Evolutionary conservation across 2,329 filamentous ascomycete species (phyloP), one percentile per base, ranked within the genome.

Genomic region (Chalaropsis thielavioides): DNA sequence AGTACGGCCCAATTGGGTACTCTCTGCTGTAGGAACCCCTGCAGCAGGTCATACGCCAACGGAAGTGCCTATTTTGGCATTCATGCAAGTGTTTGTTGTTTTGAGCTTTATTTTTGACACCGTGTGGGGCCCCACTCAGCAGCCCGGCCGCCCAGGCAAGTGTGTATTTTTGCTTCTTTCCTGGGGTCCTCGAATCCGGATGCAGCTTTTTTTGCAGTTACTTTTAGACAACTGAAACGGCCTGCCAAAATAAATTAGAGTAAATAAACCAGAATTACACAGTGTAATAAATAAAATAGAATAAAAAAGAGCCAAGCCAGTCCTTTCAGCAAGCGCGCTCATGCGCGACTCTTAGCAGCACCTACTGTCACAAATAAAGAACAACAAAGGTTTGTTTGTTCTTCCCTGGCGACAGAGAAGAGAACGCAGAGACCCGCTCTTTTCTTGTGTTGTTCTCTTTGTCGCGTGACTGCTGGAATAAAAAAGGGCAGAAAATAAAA

Each of bases 31-130:
- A 15, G 51, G 15, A 56, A 56, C 51, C 51, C 51, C 27, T 56
- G 27, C 17, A 35, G 27, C 24, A 56, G 24, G 51, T 56, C 51
- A 56, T 56, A 27, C 35, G 51, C 27, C 51, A 56, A 56, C 51
- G 51, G 51, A 56, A 35, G 24, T 56, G 51, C 51, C 51, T 56
- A 56, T 56, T 56, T 56, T 56, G 51, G 51, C 27, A 35, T 56
- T 56, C 27, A 56, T 56, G 51, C 51, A n/a, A 17, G 51, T 56
- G 51, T 19, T 56, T 31, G 27, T 35, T 56, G 51, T 56, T 56
- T 56, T 5, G 51, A 56, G 19, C 51, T 56, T 38, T 35, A 56
- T 35, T 35, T 35, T 56, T 56, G 51, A 56, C 51, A 56, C 51
- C 51, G 51, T 56, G 51, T 38, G 51, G 51, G 51, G 51, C 51